Conservation (phyloP, 768 basidiomycete species). For the Agaricus subrufescens region DNA sequence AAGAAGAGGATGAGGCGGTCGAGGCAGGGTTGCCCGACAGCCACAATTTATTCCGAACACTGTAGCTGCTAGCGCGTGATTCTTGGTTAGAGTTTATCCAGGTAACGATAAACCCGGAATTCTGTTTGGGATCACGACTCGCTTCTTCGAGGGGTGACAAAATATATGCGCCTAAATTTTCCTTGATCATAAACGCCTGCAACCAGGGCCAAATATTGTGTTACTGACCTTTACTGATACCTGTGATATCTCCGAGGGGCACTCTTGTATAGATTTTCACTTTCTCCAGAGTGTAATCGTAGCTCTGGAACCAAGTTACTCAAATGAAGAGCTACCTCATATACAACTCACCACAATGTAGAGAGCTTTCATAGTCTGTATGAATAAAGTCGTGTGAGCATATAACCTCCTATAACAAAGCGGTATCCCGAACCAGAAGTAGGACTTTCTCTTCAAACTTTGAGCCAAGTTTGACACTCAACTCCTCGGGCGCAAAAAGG, state of each 20-base stretch:
- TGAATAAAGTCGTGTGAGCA: background rate
- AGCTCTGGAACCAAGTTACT: constrained; percentile 50
- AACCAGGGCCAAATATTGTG: background rate
- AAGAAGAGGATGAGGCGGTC: constrained; percentile 16
- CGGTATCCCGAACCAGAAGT: constrained; percentile 55
- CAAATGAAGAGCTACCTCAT: background rate
- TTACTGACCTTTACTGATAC: constrained; percentile 68
- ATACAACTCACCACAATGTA: constrained; percentile 67
- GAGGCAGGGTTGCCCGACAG: constrained; percentile 11
- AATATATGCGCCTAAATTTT: constrained; percentile 83
- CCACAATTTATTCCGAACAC: constrained; percentile 65
- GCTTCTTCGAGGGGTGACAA: constrained; percentile 90
- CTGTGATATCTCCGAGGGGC: constrained; percentile 74
- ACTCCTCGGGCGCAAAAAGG: constrained; percentile 74
- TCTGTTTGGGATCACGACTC: constrained; percentile 82
- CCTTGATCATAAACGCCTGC: background rate
- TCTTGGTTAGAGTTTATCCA: constrained; percentile 72
- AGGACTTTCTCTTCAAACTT: constrained; percentile 94
- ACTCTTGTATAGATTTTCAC: constrained; percentile 88
- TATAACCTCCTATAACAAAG: constrained; percentile 7
- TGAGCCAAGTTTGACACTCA: constrained; percentile 66
- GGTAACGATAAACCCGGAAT: constrained; percentile 81
- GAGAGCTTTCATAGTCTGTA: constrained; percentile 46
- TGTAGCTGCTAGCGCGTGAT: constrained; percentile 82
- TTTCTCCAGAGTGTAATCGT: constrained; percentile 91